Evolutionary conservation across 805 yeast species (phyloP).

Genomic region (Clavispora vitiphila): DNA sequence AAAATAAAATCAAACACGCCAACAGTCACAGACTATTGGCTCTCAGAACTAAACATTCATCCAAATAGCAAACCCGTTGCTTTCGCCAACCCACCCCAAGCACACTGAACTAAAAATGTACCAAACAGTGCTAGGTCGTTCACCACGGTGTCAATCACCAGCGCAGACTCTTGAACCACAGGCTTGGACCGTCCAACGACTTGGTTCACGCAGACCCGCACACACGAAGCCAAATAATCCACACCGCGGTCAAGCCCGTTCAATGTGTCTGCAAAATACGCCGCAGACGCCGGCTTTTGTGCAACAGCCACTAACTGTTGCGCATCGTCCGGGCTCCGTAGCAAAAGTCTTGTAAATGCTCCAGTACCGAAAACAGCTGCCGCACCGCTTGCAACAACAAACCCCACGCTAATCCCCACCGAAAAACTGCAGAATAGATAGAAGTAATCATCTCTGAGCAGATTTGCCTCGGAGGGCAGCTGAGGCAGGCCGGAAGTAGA

Average conservation of each 20-base stretch:
- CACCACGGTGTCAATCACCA: background rate
- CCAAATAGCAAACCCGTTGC: background rate
- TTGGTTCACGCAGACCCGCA: background rate
- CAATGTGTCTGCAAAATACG: background rate
- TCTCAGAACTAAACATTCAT: background rate
- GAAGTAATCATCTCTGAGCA: background rate
- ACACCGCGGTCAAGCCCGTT: background rate
- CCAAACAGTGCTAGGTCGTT: background rate
- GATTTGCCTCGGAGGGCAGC: background rate
- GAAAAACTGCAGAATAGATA: constrained; percentile 31
- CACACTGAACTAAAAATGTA: background rate
- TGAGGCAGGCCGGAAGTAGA: background rate
- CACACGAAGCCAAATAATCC: background rate
- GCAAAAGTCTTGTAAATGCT: background rate
- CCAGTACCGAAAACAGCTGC: background rate
- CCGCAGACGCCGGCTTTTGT: background rate
- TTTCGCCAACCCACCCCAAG: background rate
- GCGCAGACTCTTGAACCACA: background rate
- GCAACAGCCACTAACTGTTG: background rate
- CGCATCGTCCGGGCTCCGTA: background rate
- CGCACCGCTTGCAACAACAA: constrained; percentile 2
- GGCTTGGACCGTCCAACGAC: background rate
- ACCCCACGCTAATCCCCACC: constrained; percentile 35
- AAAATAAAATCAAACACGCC: background rate
- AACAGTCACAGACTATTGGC: background rate